Evolutionary conservation across 108 stramenopile species (phyloP), one percentile per base, ranked within the genome.

Genomic region (Nannochloropsis salina): DNA sequence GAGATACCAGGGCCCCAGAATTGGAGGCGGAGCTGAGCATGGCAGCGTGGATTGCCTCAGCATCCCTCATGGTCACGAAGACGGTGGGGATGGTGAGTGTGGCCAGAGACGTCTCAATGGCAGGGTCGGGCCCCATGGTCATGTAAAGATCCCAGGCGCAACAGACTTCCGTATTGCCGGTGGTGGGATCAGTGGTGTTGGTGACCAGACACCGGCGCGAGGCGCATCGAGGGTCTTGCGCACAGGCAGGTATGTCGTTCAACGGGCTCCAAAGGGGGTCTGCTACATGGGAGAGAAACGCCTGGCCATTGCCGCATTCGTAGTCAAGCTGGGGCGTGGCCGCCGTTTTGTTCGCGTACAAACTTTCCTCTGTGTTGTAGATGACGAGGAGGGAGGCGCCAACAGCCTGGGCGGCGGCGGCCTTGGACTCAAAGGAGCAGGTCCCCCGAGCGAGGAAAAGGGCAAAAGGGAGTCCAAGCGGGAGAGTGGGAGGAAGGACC

Each of bases 71-170:
- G 82, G 88, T 88, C 9, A 88, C 82, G 61, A 80, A 88, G 9
- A 88, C 84, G 15, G 88, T 42, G n/a, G 88, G 88, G n/a, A 88
- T 88, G 42, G 2, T 41, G 42, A 82, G 80, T 42, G 74, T 80
- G 42, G 45, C 42, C 31, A 31, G 31, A 31, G 31, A 31, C 9
- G 80, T 45, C 82, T 41, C 40, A 15, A 31, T 42, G 2, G 44
- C 20, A 12, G 81, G 81, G 80, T 44, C 45, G 84, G 80, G 42
- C 42, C 84, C 84, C 88, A 88, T 88, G 41, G 88, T 88, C 15
- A 88, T 81, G 61, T 85, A 85, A 61, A 84, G 6, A 44, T 89
- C 89, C 89, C 89, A 89, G 44, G 85, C 89, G 22, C 89, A 89
- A 85, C 87, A 88, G 42, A 80, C 79, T 42, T 87, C 89, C 83